phyloP scores from a whole-genome alignment of 1,284 basidiomycete genomes.

The Porodaedalea pini region DNA sequence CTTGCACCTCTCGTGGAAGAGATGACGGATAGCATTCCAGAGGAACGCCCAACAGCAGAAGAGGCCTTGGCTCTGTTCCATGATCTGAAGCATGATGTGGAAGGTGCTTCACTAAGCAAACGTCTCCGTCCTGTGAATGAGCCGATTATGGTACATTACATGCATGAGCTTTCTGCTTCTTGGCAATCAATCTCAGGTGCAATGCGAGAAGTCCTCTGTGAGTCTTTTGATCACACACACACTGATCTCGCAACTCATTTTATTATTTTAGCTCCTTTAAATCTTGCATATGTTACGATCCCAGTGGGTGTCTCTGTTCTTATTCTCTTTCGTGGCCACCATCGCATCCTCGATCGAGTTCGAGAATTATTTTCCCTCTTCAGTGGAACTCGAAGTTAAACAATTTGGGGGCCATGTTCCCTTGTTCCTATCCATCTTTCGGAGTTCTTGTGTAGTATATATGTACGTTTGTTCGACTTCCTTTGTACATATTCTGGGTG shows the following conservation, averaged over 20 bases:
- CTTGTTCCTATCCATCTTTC: no score
- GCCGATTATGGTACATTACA: not conserved
- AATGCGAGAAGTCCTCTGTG: not conserved
- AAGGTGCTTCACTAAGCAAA: not conserved
- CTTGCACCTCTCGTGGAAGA: conserved; percentile 23
- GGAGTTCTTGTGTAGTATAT: no score
- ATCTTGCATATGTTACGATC: not conserved
- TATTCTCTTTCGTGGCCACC: not conserved
- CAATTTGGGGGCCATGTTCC: no score
- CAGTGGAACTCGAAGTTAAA: not conserved
- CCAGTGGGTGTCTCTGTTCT: not conserved
- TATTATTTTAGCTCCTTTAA: not conserved
- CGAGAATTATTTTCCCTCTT: not conserved
- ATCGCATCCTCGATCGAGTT: not conserved
- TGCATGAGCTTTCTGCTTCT: not conserved
- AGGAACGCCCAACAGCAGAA: conserved; percentile 23
- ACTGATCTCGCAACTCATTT: not conserved
- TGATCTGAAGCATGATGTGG: not conserved
- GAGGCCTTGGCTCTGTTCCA: conserved; percentile 12
- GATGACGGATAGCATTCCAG: conserved; percentile 24
- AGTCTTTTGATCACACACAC: not conserved
- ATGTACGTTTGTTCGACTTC: no score
- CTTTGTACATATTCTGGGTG: no score
- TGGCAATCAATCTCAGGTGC: not conserved
- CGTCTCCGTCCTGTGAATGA: not conserved